A percentile compares a stretch with the other conserved stretches of the same genome.
These are phyloP conservation scores for Chrysosporium queenslandicum DNA, from an alignment of 2,329 filamentous ascomycete genomes.

Conservation along the genomic window DNA sequence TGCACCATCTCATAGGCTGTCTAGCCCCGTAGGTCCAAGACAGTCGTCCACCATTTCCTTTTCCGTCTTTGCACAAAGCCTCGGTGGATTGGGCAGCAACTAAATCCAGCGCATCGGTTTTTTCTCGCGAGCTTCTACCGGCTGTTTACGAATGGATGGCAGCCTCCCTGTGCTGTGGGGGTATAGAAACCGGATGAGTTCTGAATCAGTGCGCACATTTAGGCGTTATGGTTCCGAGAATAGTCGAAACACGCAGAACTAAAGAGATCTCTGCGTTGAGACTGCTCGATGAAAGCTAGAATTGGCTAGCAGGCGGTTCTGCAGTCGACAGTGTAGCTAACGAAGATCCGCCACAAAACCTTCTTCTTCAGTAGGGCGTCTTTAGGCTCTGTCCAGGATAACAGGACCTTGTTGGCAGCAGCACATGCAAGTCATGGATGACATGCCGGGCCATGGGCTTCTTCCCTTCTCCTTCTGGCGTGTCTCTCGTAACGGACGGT, in stretches of 20 bases:
- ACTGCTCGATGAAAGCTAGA: too few relatives aligned
- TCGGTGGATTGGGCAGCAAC: slow-evolving; percentile 9
- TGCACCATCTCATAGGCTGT: background rate
- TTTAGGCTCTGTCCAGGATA: background rate
- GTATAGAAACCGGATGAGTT: too few relatives aligned
- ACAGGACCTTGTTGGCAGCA: background rate
- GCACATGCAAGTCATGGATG: background rate
- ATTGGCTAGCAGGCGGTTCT: too few relatives aligned
- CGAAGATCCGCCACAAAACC: slow-evolving; percentile 4
- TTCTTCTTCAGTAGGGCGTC: background rate
- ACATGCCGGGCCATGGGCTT: background rate
- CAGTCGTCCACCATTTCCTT: background rate
- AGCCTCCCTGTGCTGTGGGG: too few relatives aligned
- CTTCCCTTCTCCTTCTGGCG: background rate
- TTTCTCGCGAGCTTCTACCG: background rate
- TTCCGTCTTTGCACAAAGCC: background rate
- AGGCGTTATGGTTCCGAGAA: too few relatives aligned
- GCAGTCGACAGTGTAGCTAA: too few relatives aligned
- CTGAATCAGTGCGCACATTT: too few relatives aligned
- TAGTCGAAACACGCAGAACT: too few relatives aligned
- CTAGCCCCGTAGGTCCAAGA: background rate
- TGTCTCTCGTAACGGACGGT: background rate
- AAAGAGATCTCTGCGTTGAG: too few relatives aligned
- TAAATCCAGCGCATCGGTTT: slow-evolving; percentile 2
- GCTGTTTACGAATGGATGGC: background rate